Evolutionary conservation across 257 asterid species (phyloP), one percentile per base, ranked within the genome.

Genomic region (Nicotiana benthamiana): DNA sequence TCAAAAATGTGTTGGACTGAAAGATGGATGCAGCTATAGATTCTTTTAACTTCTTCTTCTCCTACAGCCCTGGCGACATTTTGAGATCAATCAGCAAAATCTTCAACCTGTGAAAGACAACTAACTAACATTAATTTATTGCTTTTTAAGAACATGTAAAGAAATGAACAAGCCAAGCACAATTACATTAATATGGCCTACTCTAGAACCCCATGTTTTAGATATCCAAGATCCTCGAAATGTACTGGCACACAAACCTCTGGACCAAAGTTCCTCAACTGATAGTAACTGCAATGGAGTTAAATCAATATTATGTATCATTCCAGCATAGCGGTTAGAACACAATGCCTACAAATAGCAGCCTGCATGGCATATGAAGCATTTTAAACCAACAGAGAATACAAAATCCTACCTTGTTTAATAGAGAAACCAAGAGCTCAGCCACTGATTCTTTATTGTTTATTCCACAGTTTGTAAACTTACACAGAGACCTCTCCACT

Each of bases 21-120:
- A 64, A 75, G 79, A 60, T 91, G 86, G n/a, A 93, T 88, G 79
- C 93, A 90, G 81, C 86, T 90, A 61, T 92, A 85, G 17, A 95
- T 95, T 81, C 68, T 82, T 83, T 92, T 95, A 74, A 86, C 90
- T 84, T 92, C 92, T 48, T 79, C 34, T 85, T 61, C 85, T 81
- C 96, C 94, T 52, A 93, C 97, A 77, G 97, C 98, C 87, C 99
- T 89, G 22, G 99, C 88, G n/a, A 93, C 97, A 80, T 95, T 95
- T 83, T 95, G 98, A 52, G 97, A 85, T 46, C 74, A 87, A 63
- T 93, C 96, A 10, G 92, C 86, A 57, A 95, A 93, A 90, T 95
- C 99, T 86, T 95, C 98, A 70, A 95, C 95, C 99, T 95, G 93
- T 26, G 46, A 70, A 70, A 74, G 46, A 77, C 24, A 65, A 43